These are phyloP conservation scores for Euphorbia lathyris DNA, from an alignment of 345 rosid species.

Conservation along the genomic window DNA sequence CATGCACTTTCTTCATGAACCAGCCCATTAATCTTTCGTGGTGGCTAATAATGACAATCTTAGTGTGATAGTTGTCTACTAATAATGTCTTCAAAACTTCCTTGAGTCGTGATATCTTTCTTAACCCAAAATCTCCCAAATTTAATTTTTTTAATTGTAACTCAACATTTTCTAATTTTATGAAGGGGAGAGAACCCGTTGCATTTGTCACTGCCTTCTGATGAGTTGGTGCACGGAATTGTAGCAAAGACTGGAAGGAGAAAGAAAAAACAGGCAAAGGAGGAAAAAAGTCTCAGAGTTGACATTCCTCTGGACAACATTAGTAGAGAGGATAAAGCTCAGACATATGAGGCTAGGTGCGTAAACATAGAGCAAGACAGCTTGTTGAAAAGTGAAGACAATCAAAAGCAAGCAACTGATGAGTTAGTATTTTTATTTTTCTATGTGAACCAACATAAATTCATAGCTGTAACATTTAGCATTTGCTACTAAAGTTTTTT, in stretches of 20 bases:
- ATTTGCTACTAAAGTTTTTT: not conserved
- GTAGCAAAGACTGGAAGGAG: not conserved
- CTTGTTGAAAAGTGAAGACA: not conserved
- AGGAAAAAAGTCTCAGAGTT: not conserved
- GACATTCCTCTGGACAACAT: not conserved
- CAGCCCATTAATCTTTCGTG: too few relatives aligned
- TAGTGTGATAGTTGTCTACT: too few relatives aligned
- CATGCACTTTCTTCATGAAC: not conserved
- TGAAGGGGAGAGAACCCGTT: conserved; percentile 1
- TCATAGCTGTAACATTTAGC: not conserved
- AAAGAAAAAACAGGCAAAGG: conserved; percentile 14
- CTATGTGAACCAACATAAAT: not conserved
- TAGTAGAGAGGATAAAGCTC: not conserved
- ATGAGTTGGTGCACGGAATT: conserved; percentile 2
- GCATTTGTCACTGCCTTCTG: conserved; percentile 9
- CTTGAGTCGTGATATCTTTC: not conserved
- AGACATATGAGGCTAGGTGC: not conserved
- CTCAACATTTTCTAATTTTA: not conserved
- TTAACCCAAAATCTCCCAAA: not conserved
- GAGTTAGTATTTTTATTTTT: not conserved
- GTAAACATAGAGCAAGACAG: not conserved
- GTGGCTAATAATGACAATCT: too few relatives aligned
- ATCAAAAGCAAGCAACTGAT: not conserved
- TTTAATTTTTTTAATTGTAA: not conserved
- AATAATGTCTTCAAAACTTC: not conserved